A percentile compares a stretch with the other conserved stretches of the same genome.
These are phyloP conservation scores for Lentinula edodes DNA, from an alignment of 768 basidiomycete species.

Conservation along the genomic window DNA sequence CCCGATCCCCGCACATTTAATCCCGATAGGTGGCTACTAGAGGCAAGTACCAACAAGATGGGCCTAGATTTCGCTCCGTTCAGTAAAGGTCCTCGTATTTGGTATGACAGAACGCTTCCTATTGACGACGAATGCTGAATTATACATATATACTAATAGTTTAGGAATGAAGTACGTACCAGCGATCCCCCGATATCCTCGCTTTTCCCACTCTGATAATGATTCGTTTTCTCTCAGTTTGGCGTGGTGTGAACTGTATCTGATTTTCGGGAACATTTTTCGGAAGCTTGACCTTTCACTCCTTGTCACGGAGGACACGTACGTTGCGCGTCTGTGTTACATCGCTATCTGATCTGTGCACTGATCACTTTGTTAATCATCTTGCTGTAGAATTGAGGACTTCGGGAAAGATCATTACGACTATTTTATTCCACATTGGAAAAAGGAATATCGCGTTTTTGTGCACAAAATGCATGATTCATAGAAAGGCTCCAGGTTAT, in stretches of 20 bases:
- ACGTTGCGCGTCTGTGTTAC: background rate
- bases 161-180: background rate
- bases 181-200: background rate
- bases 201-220: background rate
- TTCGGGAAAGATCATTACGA: background rate
- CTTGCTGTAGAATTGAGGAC: background rate
- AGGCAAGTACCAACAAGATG: slow-evolving; percentile 22
- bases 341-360: background rate
- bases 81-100: background rate
- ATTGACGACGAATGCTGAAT: background rate
- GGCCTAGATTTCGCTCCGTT: too few species aligned
- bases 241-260: slow-evolving; percentile 10
- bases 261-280: slow-evolving; percentile 8
- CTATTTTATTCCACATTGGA: background rate
- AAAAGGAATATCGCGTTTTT: background rate
- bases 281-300: slow-evolving; percentile 1
- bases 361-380: background rate
- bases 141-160: background rate
- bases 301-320: background rate
- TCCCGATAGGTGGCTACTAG: slow-evolving; percentile 37
- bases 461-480: background rate
- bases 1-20: slow-evolving; percentile 30
- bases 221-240: background rate
- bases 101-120: background rate
- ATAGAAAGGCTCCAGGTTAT: background rate